Evolutionary conservation across 371 early-diverging fungal species (phyloP), one percentile per base, ranked within the genome.

Genomic region (Rhizopus sp.): DNA sequence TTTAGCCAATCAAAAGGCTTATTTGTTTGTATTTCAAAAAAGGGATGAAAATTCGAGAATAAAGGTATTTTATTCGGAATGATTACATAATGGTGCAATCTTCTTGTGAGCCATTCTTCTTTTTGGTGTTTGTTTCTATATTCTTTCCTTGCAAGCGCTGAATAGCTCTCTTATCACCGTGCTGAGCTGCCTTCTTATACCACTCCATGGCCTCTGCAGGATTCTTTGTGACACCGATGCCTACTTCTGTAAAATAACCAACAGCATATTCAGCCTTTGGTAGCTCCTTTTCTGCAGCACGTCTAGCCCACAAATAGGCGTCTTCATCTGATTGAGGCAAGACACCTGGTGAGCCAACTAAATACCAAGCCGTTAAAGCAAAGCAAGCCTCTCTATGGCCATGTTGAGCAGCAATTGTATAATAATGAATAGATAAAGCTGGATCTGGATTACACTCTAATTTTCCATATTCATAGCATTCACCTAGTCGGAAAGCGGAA

Each of bases 371-470:
- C 0, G 93, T 89, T 38, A 95, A 70, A 5, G 93, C 93, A 59
- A 95, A 87, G 59, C 92, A 89, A 12, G 93, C 93, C 59, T 94
- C 94, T 0, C 91, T 87, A 60, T 96, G 91, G n/a, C 93, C 91
- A 62, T 93, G 89, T 59, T 92, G 88, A 10, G 96, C 94, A 0
- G 95, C 93, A 60, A 88, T 75, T 2, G 85, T 82, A 51, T 89
- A 91, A 59, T 83, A 91, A 53, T 86, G 87, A 54, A 90, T 85
- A 7, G 87, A 86, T 33, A 84, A 68, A 15, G 83, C 85, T 9
- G 89, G 81, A 49, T 90, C 88, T 59, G 84, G 85, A 31, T 63
- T 63, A 49, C 84, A 82, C 23, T 88, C 85, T 40, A 88, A 71
- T 53, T 85, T 81, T 9, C 91, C 93, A 60, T 90, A 87, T 62